Evolutionary conservation across 1,284 basidiomycete genomes (phyloP).

Genomic region (Fistulina hepatica): DNA sequence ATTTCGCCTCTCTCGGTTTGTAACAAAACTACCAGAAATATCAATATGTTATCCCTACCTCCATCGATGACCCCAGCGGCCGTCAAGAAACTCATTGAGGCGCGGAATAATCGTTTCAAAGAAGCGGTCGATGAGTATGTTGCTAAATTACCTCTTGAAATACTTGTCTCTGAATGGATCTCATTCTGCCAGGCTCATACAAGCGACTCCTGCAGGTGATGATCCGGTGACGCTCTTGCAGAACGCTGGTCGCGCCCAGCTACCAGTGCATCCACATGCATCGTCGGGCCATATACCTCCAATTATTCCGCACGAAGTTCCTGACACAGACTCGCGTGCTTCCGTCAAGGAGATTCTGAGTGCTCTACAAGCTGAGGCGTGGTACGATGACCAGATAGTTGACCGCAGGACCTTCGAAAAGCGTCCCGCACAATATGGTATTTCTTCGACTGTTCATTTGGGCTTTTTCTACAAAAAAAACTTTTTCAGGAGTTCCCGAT

Average conservation of each 20-base stretch:
- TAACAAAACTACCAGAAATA: conserved; percentile 7
- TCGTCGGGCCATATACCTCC: conserved; percentile 13
- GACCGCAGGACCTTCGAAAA: conserved; percentile 43
- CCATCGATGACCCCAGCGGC: conserved; percentile 44
- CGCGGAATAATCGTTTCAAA: conserved; percentile 56
- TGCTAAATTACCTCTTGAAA: neutral
- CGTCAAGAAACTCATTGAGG: conserved; percentile 63
- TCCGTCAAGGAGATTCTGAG: conserved; percentile 47
- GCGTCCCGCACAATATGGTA: conserved; percentile 43
- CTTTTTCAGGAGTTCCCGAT: conserved; percentile 36
- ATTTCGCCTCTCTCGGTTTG: neutral
- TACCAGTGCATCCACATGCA: conserved; percentile 61
- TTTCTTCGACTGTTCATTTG: conserved; percentile 7
- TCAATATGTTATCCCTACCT: conserved; percentile 34
- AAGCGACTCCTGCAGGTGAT: conserved; percentile 39
- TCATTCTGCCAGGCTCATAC: conserved; percentile 42
- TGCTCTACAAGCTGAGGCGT: conserved; percentile 45
- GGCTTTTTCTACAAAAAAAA: neutral
- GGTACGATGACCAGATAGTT: conserved; percentile 63
- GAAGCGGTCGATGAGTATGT: conserved; percentile 65
- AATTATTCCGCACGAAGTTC: conserved; percentile 22
- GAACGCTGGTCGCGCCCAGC: conserved; percentile 54
- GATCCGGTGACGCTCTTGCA: conserved; percentile 56
- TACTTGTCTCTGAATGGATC: conserved; percentile 2
- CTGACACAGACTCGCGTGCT: conserved; percentile 41